Evolutionary conservation across 805 yeast genomes (phyloP), one percentile per base, ranked within the genome.

Genomic region (Ogataea nitratoaversa): DNA sequence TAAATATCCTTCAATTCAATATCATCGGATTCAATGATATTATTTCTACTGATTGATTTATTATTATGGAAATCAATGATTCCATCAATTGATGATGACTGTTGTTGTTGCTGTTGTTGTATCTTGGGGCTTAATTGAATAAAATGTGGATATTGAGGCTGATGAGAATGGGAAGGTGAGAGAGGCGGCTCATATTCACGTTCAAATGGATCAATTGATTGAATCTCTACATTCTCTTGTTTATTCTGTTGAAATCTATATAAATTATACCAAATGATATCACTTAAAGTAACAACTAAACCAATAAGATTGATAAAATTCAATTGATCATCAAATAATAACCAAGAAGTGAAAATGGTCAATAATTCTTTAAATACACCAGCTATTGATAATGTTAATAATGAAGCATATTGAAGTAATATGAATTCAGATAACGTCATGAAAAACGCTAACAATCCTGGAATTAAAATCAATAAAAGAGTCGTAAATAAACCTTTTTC

Each of bases 311-410:
- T 93, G 40, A 85, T 60, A 16, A 72, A 55, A 7, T 84, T 77
- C 37, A 93, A 68, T 29, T 62, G 60, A 60, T 93, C 99, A 30
- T 83, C 82, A 60, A 88, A 86, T 2, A 90, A 70, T 5, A 87
- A 47, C 42, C 91, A 78, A 4, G 81, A 67, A 1, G 82, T 71
- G 24, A 75, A 52, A 29, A 93, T 88, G 0, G 99, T 93, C 34
- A 90, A 67, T 13, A 93, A 69, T 60, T 93, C 99, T 58, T 93
- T 93, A 59, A 91, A 85, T 14, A 93, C 85, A 1, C 99, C 99
- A 0, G 95, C 95, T 32, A 93, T 78, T 5, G 95, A 82, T 23
- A 93, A 65, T 0, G 99, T 90, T 33, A 90, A 70, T 12, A 93
- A 88, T 41, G 87, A 84, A 0, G 96, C 85, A 32, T 82, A 77